Conservation (phyloP, 257 asterid species). For the Rehmannia glutinosa region DNA sequence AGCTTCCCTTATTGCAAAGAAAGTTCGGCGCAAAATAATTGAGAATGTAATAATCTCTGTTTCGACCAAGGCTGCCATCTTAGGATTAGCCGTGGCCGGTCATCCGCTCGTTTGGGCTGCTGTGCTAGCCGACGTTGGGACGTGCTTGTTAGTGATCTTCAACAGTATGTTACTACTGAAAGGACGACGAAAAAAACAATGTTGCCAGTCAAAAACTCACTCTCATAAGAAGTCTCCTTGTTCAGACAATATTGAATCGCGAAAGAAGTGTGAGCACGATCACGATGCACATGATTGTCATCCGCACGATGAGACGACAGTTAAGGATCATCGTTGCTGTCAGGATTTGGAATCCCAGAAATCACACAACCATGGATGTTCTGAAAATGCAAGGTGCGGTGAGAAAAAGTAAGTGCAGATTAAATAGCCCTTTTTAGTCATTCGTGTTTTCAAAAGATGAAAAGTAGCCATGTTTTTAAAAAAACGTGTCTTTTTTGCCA, state of each 20-base stretch:
- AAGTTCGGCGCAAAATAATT: constrained; percentile 41
- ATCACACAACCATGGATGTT: constrained; percentile 8
- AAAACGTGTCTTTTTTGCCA: too few relatives aligned
- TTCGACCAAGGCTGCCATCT: constrained; percentile 43
- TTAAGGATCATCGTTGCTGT: constrained; percentile 3
- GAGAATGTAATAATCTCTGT: constrained; percentile 55
- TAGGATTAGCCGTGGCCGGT: constrained; percentile 67
- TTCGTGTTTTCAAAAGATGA: too few relatives aligned
- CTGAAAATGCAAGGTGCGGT: background rate
- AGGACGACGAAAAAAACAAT: constrained; percentile 15
- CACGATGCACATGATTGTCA: too few relatives aligned
- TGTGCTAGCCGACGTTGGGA: constrained; percentile 63
- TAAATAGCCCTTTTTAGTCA: too few relatives aligned
- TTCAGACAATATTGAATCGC: too few relatives aligned
- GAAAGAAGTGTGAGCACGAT: too few relatives aligned
- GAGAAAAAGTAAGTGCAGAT: too few relatives aligned
- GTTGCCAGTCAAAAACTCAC: constrained; percentile 13
- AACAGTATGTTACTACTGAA: constrained; percentile 63
- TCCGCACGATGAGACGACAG: constrained; percentile 2
- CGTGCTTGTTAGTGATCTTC: constrained; percentile 62
- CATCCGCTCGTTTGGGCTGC: constrained; percentile 89
- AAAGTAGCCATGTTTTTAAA: too few relatives aligned
- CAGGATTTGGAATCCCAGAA: too few relatives aligned
- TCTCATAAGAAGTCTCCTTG: background rate
- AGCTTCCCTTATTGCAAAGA: constrained; percentile 41